Evolutionary conservation across 106 monocot genomes (phyloP).

Genomic region (Ottelia alismoides): DNA sequence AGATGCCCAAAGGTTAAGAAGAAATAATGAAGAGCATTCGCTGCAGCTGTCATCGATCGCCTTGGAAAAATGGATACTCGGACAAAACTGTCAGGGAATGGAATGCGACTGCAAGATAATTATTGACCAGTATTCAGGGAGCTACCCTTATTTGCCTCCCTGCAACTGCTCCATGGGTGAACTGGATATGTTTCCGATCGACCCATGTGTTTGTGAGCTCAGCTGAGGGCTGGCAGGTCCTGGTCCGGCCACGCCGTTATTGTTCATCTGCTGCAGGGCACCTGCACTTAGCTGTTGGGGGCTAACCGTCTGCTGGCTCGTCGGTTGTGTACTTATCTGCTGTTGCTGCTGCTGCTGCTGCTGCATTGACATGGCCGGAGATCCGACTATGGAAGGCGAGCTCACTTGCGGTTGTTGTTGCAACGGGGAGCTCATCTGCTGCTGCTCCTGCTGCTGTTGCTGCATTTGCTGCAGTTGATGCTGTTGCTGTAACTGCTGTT

Average conservation of each 20-base stretch:
- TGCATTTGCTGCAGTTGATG: neutral
- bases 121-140: no score
- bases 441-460: slow-evolving; percentile 33
- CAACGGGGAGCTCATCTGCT: slow-evolving; percentile 33
- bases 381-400: no score
- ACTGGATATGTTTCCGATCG: slow-evolving; percentile 66
- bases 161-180: slow-evolving; percentile 84
- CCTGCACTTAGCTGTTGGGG: slow-evolving; percentile 49
- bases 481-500: slow-evolving; percentile 21
- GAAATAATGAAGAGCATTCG: no score
- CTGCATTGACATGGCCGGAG: no score
- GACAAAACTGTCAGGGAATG: no score
- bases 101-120: no score
- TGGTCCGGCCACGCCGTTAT: slow-evolving; percentile 17
- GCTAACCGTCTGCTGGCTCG: slow-evolving; percentile 45
- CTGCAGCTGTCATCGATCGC: no score
- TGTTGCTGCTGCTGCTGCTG: no score
- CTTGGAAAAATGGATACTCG: no score
- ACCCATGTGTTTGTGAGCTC: slow-evolving; percentile 76
- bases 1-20: no score
- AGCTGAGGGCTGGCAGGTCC: slow-evolving; percentile 64
- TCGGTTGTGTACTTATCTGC: no score
- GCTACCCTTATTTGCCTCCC: slow-evolving; percentile 45
- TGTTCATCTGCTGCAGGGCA: slow-evolving; percentile 46
- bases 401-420: slow-evolving; percentile 34